Evolutionary conservation across 2,329 filamentous ascomycete genomes (phyloP).

Genomic region (Emmonsiellopsis sp.): DNA sequence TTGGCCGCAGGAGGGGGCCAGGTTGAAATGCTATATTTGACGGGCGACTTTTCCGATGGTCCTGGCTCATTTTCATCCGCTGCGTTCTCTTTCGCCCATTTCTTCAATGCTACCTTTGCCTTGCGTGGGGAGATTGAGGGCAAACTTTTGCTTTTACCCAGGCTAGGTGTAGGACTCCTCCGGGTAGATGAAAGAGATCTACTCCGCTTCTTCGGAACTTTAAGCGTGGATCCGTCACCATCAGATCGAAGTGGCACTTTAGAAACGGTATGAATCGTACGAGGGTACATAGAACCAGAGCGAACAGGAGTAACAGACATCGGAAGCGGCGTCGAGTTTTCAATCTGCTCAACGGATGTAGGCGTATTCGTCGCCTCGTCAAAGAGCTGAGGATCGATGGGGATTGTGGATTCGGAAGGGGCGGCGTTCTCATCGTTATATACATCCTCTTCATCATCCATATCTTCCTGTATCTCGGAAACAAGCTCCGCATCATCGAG

Average conservation of each 20-base stretch:
- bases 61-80: background rate
- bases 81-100: slow-evolving; percentile 4
- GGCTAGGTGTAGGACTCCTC: slow-evolving; percentile 24
- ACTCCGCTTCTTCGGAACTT: slow-evolving; percentile 37
- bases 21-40: background rate
- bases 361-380: slow-evolving; percentile 15
- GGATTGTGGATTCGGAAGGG: slow-evolving; percentile 13
- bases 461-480: slow-evolving; percentile 6
- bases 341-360: slow-evolving; percentile 17
- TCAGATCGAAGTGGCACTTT: slow-evolving; percentile 68
- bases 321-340: slow-evolving; percentile 13
- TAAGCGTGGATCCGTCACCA: slow-evolving; percentile 41
- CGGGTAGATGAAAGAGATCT: slow-evolving; percentile 45
- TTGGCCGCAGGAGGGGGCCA: slow-evolving; percentile 5
- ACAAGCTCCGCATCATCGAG: slow-evolving; percentile 8
- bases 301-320: slow-evolving; percentile 50
- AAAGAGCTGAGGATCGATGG: slow-evolving; percentile 13
- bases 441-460: slow-evolving; percentile 37
- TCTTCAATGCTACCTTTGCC: slow-evolving; percentile 5
- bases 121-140: slow-evolving; percentile 20
- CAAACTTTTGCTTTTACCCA: slow-evolving; percentile 16
- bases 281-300: slow-evolving; percentile 34
- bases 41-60: background rate
- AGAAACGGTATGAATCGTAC: slow-evolving; percentile 61
- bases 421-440: slow-evolving; percentile 57